These are phyloP conservation scores for Pleodorina starrii DNA, from an alignment of 139 green algal genomes.

Conservation along the genomic window DNA sequence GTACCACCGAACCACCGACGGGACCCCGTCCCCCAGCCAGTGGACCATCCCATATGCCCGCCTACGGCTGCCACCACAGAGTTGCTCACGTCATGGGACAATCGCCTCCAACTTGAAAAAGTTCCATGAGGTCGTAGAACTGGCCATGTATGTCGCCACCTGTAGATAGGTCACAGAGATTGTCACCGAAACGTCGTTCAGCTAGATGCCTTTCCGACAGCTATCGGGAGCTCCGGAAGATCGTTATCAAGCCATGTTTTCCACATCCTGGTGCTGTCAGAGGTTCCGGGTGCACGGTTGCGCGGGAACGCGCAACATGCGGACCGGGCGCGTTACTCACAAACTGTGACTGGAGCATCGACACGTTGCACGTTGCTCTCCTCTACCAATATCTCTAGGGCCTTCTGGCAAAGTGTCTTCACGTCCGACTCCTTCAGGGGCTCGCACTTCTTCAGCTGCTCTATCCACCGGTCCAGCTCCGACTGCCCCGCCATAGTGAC, in stretches of 20 bases:
- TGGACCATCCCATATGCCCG: no score
- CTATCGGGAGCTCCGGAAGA: no score
- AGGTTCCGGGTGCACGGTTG: no score
- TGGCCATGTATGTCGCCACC: slow-evolving; percentile 99
- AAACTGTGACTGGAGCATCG: slow-evolving; percentile 96
- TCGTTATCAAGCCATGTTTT: no score
- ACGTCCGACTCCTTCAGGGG: slow-evolving; percentile 94
- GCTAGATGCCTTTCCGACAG: no score
- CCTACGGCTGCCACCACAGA: no score
- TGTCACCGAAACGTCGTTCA: neutral
- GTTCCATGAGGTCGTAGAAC: slow-evolving; percentile 98
- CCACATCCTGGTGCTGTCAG: neutral
- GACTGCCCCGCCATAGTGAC: slow-evolving; percentile 22
- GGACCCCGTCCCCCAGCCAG: no score
- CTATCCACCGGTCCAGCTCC: slow-evolving; percentile 95
- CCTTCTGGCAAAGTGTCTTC: slow-evolving; percentile 94
- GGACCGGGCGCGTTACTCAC: slow-evolving; percentile 61
- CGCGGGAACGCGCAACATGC: neutral
- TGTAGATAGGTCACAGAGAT: slow-evolving; percentile 45
- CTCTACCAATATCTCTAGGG: slow-evolving; percentile 96
- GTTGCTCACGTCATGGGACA: slow-evolving; percentile 87
- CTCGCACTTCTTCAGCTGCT: slow-evolving; percentile 95
- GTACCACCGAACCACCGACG: no score
- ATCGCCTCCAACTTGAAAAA: slow-evolving; percentile 97
- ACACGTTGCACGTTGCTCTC: slow-evolving; percentile 98